Percentiles rank a stretch among this genome's conserved stretches.
Evolutionary conservation across 164 flowering plant genomes (phyloP).

Genomic region (Aristolochia contorta): DNA sequence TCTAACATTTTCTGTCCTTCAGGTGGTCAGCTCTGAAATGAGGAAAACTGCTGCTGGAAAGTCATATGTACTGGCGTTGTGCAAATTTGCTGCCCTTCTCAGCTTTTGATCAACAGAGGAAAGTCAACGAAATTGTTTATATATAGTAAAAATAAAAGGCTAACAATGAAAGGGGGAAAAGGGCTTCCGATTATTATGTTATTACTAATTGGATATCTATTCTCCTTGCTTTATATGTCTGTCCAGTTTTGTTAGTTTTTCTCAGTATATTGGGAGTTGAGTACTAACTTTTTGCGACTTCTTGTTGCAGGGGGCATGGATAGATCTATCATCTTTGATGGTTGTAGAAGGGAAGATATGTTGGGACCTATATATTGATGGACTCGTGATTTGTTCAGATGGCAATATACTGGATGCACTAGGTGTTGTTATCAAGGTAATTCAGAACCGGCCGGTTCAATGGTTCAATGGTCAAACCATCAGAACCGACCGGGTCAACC

Average conservation of each 20-base stretch:
- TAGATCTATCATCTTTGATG: conserved; percentile 68
- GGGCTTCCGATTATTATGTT: neutral
- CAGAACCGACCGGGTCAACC: too few species aligned
- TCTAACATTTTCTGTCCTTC: conserved; percentile 5
- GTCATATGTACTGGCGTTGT: conserved; percentile 60
- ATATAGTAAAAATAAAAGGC: too few species aligned
- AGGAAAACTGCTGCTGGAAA: conserved; percentile 82
- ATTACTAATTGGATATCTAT: neutral
- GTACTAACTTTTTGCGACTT: neutral
- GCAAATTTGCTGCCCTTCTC: conserved; percentile 51
- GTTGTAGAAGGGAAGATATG: too few species aligned
- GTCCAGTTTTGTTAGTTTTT: neutral
- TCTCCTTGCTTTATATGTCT: neutral
- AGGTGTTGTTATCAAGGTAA: too few species aligned
- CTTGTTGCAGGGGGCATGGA: conserved; percentile 65
- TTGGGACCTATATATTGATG: too few species aligned
- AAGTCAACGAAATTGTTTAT: neutral
- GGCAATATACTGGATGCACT: too few species aligned
- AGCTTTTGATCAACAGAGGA: conserved; percentile 56
- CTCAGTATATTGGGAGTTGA: conserved; percentile 12
- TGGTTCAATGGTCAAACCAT: too few species aligned
- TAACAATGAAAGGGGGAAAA: neutral
- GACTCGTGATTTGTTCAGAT: too few species aligned
- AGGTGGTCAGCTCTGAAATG: conserved; percentile 44
- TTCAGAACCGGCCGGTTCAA: too few species aligned